Evolutionary conservation across 805 yeast species (phyloP).

Genomic region (Metschnikowia picachoensis): DNA sequence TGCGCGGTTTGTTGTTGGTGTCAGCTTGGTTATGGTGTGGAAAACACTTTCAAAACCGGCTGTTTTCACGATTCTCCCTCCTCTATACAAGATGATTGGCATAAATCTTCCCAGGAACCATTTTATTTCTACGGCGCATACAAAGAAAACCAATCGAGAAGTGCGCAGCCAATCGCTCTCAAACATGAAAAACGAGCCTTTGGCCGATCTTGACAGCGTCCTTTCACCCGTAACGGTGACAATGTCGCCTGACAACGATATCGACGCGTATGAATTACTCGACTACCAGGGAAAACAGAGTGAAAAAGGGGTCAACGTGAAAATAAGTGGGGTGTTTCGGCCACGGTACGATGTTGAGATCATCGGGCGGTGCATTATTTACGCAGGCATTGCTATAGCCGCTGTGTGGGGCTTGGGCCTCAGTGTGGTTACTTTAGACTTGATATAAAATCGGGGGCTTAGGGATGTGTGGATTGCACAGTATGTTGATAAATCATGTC

Average conservation of each 20-base stretch:
- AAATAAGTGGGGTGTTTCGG: conserved; percentile 45
- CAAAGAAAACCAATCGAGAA: conserved; percentile 27
- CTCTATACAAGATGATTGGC: conserved; percentile 46
- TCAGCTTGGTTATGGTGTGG: conserved; percentile 64
- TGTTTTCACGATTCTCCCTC: conserved; percentile 54
- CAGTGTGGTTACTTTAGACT: conserved; percentile 15
- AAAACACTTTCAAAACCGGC: conserved; percentile 67
- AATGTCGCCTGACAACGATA: conserved; percentile 37
- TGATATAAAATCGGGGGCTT: conserved; percentile 1
- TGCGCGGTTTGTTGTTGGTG: conserved; percentile 58
- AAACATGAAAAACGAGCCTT: conserved; percentile 28
- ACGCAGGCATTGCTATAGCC: conserved; percentile 70
- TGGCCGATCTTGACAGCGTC: conserved; percentile 24
- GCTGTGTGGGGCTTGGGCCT: conserved; percentile 45
- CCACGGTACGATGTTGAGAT: conserved; percentile 73
- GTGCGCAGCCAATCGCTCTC: conserved; percentile 39
- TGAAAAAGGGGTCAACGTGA: conserved; percentile 7
- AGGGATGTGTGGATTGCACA: too few species aligned
- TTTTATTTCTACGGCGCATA: conserved; percentile 36
- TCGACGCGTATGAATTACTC: conserved; percentile 39
- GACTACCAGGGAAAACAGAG: conserved; percentile 23
- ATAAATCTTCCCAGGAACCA: conserved; percentile 37
- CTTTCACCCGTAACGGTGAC: conserved; percentile 26
- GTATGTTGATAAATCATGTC: too few species aligned
- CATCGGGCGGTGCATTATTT: conserved; percentile 70